Evolutionary conservation across 306 rosid genomes (phyloP), one percentile per base, ranked within the genome.

Genomic region (Rosa chinensis): DNA sequence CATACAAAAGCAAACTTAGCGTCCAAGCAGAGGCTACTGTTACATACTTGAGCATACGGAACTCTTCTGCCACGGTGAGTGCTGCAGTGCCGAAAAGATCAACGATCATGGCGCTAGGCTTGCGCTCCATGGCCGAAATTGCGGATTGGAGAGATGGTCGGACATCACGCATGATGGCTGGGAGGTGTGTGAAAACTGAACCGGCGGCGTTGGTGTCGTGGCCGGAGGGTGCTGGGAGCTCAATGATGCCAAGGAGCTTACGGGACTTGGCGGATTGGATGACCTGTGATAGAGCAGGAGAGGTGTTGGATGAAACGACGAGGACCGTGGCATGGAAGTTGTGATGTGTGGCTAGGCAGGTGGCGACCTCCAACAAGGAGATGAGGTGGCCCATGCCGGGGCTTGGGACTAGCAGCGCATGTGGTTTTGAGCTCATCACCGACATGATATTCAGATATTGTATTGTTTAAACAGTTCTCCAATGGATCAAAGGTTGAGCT

Each of bases 1-100:
- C 4, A 17, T 80, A 78, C 0, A 82, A 79, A 73, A 47, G 84
- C 47, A 28, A 82, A 8, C 49, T 72, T 82, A 23, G 47, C 16
- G 70, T 3, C 70, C 70, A 66, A 37, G 70, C 70, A 39, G 45
- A 16, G 45, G 1, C 23, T 16, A 66, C 0, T 6, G 45, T 6
- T 35, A 90, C 78, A 25, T 81, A 84, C 73, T 53, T 79, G 1
- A 74, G 49, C 88, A 90, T 82, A 52, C 32, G 69, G 6, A 88
- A 48, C 7, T 90, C 94, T 8, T 85, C 86, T 28, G 91, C 88
- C 74, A 90, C 63, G 13, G 80, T 81, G 3, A 90, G 42, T 7
- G 82, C 84, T 2, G 13, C 37, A 1, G 86, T 39, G 6, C 95
- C 88, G 53, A 88, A 90, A 4, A 85, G 12, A 61, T 90, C 95